A percentile compares a stretch with the other conserved stretches of the same genome.
These are phyloP conservation scores for Claviceps cyperi DNA, from an alignment of 2,329 filamentous ascomycete genomes.

Conservation along the genomic window DNA sequence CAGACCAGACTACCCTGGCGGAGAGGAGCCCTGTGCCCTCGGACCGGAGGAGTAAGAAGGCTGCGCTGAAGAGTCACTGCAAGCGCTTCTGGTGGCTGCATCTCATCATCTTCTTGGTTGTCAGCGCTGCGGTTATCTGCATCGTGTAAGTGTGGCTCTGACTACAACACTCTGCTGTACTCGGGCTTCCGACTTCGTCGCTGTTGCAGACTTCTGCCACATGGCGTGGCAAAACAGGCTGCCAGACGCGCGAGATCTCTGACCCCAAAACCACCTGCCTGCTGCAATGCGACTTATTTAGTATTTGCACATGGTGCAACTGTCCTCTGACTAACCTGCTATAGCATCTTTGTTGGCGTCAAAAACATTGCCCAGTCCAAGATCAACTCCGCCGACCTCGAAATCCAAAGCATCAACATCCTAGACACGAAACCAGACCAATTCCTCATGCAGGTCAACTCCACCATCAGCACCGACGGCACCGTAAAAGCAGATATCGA, in stretches of 20 bases:
- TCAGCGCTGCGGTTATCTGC: conserved; percentile 40
- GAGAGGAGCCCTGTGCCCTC: conserved; percentile 15
- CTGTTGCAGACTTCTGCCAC: no score
- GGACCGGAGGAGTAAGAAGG: conserved; percentile 19
- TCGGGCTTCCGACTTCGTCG: no score
- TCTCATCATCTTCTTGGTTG: conserved; percentile 32
- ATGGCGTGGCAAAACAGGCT: no score
- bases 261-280: no score
- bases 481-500: conserved; percentile 36
- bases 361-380: conserved; percentile 42
- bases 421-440: conserved; percentile 28
- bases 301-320: no score
- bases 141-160: conserved; percentile 36
- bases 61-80: conserved; percentile 31
- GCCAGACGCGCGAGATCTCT: no score
- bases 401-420: conserved; percentile 36
- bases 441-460: conserved; percentile 40
- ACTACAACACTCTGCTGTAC: no score
- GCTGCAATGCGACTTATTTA: no score
- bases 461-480: conserved; percentile 37
- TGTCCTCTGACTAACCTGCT: neutral
- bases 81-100: conserved; percentile 48
- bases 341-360: conserved; percentile 41
- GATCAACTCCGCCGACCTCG: conserved; percentile 37
- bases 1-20: conserved; percentile 18